Evolutionary conservation across 306 rosid species (phyloP).

Genomic region (Lathyrus sativus): DNA sequence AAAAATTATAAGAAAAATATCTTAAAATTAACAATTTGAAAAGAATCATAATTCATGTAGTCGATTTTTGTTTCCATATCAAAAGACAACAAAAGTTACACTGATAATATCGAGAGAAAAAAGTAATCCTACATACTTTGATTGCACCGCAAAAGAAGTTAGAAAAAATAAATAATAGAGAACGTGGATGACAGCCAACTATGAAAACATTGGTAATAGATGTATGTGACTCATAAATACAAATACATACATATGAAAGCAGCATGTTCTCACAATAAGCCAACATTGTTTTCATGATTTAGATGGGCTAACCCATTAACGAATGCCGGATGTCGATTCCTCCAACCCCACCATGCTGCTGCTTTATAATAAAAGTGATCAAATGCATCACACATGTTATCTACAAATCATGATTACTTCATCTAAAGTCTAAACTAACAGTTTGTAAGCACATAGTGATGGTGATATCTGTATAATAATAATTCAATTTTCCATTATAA

Average conservation of each 20-base stretch:
- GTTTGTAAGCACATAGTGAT: neutral
- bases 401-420: slow-evolving; percentile 22
- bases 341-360: slow-evolving; percentile 6
- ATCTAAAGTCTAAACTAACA: neutral
- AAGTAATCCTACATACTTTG: neutral
- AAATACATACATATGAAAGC: neutral
- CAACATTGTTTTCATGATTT: slow-evolving; percentile 38
- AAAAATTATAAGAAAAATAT: no score
- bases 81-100: neutral
- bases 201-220: slow-evolving; percentile 4
- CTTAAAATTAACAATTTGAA: no score
- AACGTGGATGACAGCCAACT: neutral
- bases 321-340: neutral
- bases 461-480: no score
- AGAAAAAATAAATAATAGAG: slow-evolving; percentile 27
- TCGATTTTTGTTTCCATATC: no score
- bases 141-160: neutral
- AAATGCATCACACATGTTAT: slow-evolving; percentile 6
- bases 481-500: no score
- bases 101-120: neutral
- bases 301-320: slow-evolving; percentile 9
- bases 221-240: neutral
- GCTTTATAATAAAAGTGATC: neutral
- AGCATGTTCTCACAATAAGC: slow-evolving; percentile 15
- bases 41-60: no score